Percentiles rank a stretch among this genome's conserved stretches.
Conservation (phyloP, 768 basidiomycete species). For the Serendipita vermifera region DNA sequence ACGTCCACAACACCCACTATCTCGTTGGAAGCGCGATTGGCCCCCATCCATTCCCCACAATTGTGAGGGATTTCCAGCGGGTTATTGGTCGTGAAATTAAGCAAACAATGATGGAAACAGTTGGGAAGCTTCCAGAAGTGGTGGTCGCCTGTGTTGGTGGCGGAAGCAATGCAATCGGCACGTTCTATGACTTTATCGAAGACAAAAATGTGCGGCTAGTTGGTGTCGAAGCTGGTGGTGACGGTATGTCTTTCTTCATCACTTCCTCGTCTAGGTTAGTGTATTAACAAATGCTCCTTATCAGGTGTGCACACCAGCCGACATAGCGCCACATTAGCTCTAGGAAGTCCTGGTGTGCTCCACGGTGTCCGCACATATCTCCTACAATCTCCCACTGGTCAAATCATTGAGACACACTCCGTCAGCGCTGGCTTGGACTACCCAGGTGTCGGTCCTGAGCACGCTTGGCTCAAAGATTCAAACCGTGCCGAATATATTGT, state of each 20-base stretch:
- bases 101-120: constrained; percentile 53
- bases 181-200: constrained; percentile 92
- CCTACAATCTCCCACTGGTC: constrained; percentile 75
- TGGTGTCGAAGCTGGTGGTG: constrained; percentile 96
- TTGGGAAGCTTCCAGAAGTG: constrained; percentile 82
- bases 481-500: constrained; percentile 86
- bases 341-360: constrained; percentile 84
- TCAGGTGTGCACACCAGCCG: constrained; percentile 66
- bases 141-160: constrained; percentile 97
- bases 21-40: constrained; percentile 95
- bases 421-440: constrained; percentile 95
- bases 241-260: constrained; percentile 42
- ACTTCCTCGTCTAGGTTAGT: neutral
- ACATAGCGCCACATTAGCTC: constrained; percentile 88
- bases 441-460: constrained; percentile 96
- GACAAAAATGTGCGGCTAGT: constrained; percentile 76
- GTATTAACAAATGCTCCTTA: too few species aligned
- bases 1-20: constrained; percentile 87
- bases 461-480: constrained; percentile 92
- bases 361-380: constrained; percentile 96
- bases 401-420: constrained; percentile 95
- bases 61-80: constrained; percentile 95
- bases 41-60: constrained; percentile 97
- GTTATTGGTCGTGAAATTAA: constrained; percentile 95
- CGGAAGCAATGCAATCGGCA: constrained; percentile 93